Evolutionary conservation across 768 basidiomycete species (phyloP).

Genomic region (Asterophora lycoperdoides): DNA sequence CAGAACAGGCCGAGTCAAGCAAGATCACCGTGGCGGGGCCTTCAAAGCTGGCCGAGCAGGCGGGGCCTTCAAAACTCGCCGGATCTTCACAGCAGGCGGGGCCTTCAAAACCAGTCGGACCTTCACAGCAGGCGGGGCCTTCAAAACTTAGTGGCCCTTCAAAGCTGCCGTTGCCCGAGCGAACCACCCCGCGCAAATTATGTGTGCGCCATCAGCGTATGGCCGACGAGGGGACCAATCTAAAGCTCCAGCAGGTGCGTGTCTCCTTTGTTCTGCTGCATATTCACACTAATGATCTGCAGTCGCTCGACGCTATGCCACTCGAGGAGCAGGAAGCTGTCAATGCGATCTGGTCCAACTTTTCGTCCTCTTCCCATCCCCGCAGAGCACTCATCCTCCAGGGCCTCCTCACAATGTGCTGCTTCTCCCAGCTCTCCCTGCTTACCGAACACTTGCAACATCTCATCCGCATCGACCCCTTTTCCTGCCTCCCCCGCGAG

Average conservation of each 20-base stretch:
- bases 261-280: not conserved
- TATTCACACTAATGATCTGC: slow-evolving; percentile 12
- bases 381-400: slow-evolving; percentile 92
- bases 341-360: slow-evolving; percentile 93
- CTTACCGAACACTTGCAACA: slow-evolving; percentile 88
- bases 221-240: slow-evolving; percentile 92
- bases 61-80: not conserved
- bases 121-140: not conserved
- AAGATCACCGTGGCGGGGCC: not conserved
- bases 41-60: slow-evolving; percentile 12
- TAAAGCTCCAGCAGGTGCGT: slow-evolving; percentile 85
- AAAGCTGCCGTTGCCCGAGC: slow-evolving; percentile 26
- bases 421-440: slow-evolving; percentile 96
- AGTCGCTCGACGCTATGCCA: slow-evolving; percentile 90
- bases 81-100: too few species aligned
- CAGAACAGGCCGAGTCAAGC: slow-evolving; percentile 18
- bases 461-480: slow-evolving; percentile 95
- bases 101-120: too few species aligned
- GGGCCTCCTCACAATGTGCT: slow-evolving; percentile 98
- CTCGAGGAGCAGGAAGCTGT: slow-evolving; percentile 82
- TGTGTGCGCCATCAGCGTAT: slow-evolving; percentile 94
- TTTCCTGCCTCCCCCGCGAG: slow-evolving; percentile 86
- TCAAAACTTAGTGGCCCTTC: not conserved
- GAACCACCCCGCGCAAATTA: slow-evolving; percentile 63
- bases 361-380: slow-evolving; percentile 90